Evolutionary conservation across 495 filamentous ascomycete genomes (phyloP).

Genomic region (Aspergillus conjunctus): DNA sequence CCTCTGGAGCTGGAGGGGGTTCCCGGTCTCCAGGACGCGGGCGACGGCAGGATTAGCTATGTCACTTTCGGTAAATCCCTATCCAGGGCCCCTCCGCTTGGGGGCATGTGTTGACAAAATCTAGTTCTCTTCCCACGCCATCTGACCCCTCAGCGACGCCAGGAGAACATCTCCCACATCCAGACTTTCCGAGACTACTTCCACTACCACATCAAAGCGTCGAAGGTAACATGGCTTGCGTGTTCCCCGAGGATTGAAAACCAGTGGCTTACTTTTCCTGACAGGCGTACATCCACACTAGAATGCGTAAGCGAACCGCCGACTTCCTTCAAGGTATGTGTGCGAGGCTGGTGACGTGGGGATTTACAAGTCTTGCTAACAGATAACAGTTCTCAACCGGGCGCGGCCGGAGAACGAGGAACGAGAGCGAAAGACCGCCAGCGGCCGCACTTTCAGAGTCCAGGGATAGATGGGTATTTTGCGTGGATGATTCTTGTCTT

Average conservation of each 20-base stretch:
- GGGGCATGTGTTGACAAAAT: conserved; percentile 8
- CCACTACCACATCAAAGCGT: conserved; percentile 99
- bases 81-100: neutral
- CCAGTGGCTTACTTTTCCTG: conserved; percentile 21
- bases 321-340: conserved; percentile 91
- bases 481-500: conserved; percentile 22
- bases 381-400: conserved; percentile 72
- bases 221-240: conserved; percentile 61
- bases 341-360: neutral
- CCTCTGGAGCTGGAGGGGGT: conserved; percentile 88
- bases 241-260: neutral
- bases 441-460: conserved; percentile 89
- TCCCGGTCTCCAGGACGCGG: conserved; percentile 70
- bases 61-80: conserved; percentile 83
- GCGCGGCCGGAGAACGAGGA: conserved; percentile 93
- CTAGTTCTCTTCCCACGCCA: conserved; percentile 95
- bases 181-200: conserved; percentile 99
- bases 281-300: conserved; percentile 93
- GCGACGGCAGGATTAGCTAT: conserved; percentile 86
- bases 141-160: conserved; percentile 82
- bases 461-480: conserved; percentile 46
- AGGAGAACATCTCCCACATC: conserved; percentile 96
- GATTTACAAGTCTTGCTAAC: conserved; percentile 31
- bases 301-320: conserved; percentile 94
- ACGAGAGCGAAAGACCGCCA: conserved; percentile 97